Base-by-base conservation (phyloP, 2,329 filamentous ascomycete species). In the Claviceps quebecensis region DNA sequence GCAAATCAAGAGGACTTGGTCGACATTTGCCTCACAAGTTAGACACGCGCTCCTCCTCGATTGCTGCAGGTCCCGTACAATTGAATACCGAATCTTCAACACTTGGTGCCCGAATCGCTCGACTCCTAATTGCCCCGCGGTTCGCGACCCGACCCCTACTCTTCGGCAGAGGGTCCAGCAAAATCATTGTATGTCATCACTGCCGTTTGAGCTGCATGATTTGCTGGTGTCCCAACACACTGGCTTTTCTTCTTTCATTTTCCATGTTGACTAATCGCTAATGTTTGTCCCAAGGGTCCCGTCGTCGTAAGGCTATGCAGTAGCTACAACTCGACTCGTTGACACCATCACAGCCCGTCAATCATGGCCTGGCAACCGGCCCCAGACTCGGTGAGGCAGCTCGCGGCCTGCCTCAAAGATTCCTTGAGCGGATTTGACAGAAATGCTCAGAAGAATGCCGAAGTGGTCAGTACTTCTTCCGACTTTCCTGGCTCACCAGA, bases 291-390 rank as follows among this genome's bases (percentile, higher is more conserved):
- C 22, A 34, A 29, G 39, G 5, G 26, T 4, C 17, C 13, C 5
- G 26, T 49, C 36, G 34, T 34, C 34, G 19, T 13, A 38, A 45
- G 48, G 22, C 4, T 41, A 47, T 51, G 43, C 49, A 40, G 23
- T 26, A 38, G 41, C 41, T 11, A 5, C 43, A 45, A 45, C 19
- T 45, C 34, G 41, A 26, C 34, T 37, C 22, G 29, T 38, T 43
- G 14, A 45, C 29, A 22, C 41, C 48, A 7, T 45, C 34, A 26
- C 17, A 13, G 41, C 8, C 44, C 51, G 41, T 19, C 63, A 70
- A 70, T 63, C 66, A 96, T 95, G 90, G 80, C 84, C 69, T 98
- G 93, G 93, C 87, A 95, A 73, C 93, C 93, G 56, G 76, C 86
- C 63, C 80, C 84, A 62, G 87, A 90, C 75, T 88, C 85, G 67